Conservation (phyloP, 2,329 filamentous ascomycete genomes). For the Sphaerulina populicola region DNA sequence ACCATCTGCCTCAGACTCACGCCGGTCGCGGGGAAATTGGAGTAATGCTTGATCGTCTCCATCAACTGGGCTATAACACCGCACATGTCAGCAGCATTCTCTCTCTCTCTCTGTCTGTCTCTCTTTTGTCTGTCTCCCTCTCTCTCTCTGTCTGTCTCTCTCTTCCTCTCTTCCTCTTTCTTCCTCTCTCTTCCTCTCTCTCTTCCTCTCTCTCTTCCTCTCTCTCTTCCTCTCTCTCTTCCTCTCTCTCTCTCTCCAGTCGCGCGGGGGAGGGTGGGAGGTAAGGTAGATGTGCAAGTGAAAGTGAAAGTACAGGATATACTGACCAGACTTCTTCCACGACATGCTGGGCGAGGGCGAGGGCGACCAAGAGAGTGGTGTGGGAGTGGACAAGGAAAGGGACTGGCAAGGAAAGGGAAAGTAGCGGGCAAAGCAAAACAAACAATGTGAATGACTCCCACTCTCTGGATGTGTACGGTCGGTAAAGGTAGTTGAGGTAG, state of each 20-base stretch:
- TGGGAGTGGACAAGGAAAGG: slow-evolving; percentile 9
- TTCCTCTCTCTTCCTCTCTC: not conserved
- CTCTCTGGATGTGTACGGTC: slow-evolving; percentile 1
- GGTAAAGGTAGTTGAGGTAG: no score
- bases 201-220: not conserved
- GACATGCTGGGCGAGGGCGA: slow-evolving; percentile 24
- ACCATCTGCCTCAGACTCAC: slow-evolving; percentile 98
- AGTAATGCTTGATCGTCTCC: slow-evolving; percentile 31
- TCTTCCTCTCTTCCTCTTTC: no score
- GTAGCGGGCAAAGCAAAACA: slow-evolving; percentile 5
- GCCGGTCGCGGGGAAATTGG: slow-evolving; percentile 91
- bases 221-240: no score
- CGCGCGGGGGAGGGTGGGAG: no score
- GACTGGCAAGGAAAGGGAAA: slow-evolving; percentile 12
- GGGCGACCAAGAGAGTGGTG: no score
- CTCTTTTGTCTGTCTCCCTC: not conserved
- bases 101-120: no score
- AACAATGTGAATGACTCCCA: slow-evolving; percentile 1
- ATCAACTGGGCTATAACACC: slow-evolving; percentile 23
- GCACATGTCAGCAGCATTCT: slow-evolving; percentile 9
- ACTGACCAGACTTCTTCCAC: slow-evolving; percentile 29
- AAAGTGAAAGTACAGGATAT: not conserved
- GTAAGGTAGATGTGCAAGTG: no score
- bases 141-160: not conserved
- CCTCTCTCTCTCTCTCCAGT: not conserved